phyloP scores from a whole-genome alignment of 2,329 filamentous ascomycete species.

The Leptographium wingfieldii region DNA sequence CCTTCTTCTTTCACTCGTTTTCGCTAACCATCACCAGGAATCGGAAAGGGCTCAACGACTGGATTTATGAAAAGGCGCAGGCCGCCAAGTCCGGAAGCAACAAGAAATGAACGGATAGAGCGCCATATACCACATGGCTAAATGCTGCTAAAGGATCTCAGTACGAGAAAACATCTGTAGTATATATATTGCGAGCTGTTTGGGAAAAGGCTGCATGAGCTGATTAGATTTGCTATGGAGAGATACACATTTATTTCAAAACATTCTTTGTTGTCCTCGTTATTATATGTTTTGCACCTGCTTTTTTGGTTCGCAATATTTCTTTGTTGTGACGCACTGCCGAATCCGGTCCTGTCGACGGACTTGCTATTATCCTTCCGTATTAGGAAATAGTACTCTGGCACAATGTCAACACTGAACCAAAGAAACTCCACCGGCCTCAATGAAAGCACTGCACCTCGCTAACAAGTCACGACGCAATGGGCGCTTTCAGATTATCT shows the following conservation, averaged over 20 bases:
- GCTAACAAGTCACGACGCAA: neutral
- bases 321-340: neutral
- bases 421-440: neutral
- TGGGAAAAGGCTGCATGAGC: neutral
- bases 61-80: slow-evolving; percentile 81
- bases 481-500: neutral
- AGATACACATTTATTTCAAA: neutral
- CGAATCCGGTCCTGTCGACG: neutral
- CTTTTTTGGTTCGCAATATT: neutral
- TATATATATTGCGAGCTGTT: neutral
- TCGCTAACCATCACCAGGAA: slow-evolving; percentile 59
- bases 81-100: slow-evolving; percentile 29
- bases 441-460: neutral
- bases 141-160: too few species aligned
- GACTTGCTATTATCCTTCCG: neutral
- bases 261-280: neutral
- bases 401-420: neutral
- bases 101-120: slow-evolving; percentile 7
- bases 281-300: neutral
- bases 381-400: neutral
- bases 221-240: neutral
- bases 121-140: neutral
- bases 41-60: slow-evolving; percentile 81
- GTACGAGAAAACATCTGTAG: neutral
- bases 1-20: neutral